Evolutionary conservation across 2,329 filamentous ascomycete genomes (phyloP).

Genomic region (Atkinsonella hypoxylon): DNA sequence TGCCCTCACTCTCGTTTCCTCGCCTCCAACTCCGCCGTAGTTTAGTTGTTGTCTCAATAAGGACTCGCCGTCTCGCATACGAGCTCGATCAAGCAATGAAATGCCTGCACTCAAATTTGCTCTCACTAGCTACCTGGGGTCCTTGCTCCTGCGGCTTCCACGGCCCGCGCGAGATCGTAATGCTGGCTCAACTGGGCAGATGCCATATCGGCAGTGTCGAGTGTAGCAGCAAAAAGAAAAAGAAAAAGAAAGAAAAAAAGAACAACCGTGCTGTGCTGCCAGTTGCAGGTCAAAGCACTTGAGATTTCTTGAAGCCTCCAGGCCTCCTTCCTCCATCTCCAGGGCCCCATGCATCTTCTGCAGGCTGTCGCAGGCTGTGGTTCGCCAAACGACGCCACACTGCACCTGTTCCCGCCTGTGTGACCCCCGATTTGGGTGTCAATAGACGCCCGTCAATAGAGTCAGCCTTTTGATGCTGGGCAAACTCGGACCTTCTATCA

Average conservation of each 20-base stretch:
- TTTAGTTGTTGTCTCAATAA: too few species aligned
- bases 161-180: not conserved
- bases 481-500: conserved; percentile 6
- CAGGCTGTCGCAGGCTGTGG: conserved; percentile 1
- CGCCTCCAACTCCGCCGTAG: too few species aligned
- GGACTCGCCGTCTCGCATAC: too few species aligned
- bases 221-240: not conserved
- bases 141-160: not conserved
- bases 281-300: not conserved
- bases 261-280: too few species aligned
- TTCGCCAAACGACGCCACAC: conserved; percentile 17
- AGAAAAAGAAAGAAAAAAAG: too few species aligned
- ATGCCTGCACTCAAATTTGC: too few species aligned
- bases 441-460: conserved; percentile 24
- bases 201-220: not conserved
- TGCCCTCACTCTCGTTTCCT: not conserved
- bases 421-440: conserved; percentile 20
- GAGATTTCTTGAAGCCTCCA: not conserved
- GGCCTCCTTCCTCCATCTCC: not conserved
- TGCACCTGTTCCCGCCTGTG: conserved; percentile 6
- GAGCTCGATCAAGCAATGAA: too few species aligned
- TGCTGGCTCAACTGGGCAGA: not conserved
- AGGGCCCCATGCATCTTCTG: not conserved
- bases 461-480: conserved; percentile 3
- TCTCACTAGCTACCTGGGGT: too few species aligned